These are phyloP conservation scores for Endoconidiophora polonica DNA, from an alignment of 2,329 filamentous ascomycete genomes.

Conservation along the genomic window DNA sequence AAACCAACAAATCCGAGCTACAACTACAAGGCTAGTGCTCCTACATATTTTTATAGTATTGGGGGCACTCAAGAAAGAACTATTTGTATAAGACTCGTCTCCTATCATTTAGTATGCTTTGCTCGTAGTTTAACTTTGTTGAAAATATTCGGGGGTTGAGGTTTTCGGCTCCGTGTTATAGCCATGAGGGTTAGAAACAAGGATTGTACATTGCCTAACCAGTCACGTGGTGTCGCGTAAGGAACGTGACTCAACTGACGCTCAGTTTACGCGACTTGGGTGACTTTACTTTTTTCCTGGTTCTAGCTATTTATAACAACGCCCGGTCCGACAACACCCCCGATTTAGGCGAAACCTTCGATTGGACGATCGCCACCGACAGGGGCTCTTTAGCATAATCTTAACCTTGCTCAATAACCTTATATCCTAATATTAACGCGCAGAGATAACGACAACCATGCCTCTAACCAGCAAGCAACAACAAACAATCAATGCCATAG, in stretches of 20 bases:
- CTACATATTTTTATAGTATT: too few species aligned
- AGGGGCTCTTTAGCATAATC: not conserved
- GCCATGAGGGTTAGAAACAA: not conserved
- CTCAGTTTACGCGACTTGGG: too few species aligned
- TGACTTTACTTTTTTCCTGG: not conserved
- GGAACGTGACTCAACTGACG: conserved; percentile 14
- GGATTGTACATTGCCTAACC: not conserved
- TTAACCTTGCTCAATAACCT: not conserved
- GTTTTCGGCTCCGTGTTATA: not conserved
- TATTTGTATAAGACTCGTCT: too few species aligned
- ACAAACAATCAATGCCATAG: conserved; percentile 9
- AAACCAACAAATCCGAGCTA: too few species aligned
- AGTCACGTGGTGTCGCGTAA: conserved; percentile 13
- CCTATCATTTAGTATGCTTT: too few species aligned
- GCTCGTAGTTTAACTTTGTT: too few species aligned
- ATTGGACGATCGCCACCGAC: not conserved
- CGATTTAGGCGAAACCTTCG: not conserved
- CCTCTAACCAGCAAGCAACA: not conserved
- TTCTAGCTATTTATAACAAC: not conserved
- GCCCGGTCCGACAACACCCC: not conserved
- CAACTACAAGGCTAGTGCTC: too few species aligned
- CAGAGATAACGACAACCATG: not conserved
- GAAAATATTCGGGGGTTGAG: not conserved
- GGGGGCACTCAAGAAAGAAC: too few species aligned
- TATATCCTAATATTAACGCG: not conserved